Evolutionary conservation across 306 rosid genomes (phyloP).

Genomic region (Trichosanthes cucumerina): DNA sequence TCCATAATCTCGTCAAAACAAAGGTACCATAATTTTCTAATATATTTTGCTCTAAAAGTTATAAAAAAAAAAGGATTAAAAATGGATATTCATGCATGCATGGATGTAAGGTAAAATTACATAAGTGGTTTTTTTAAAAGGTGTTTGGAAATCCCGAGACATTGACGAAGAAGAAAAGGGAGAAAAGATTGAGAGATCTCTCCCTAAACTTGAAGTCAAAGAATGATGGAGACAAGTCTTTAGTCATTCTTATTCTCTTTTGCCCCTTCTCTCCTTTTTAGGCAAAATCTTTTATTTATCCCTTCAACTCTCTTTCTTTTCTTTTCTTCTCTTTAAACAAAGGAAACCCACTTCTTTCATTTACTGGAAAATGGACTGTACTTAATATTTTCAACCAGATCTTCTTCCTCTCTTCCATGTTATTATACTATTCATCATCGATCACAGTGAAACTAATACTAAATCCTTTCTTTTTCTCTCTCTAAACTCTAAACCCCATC

Average conservation of each 20-base stretch:
- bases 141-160: slow-evolving; percentile 11
- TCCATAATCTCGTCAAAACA: not conserved
- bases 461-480: not conserved
- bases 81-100: not conserved
- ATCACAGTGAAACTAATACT: slow-evolving; percentile 33
- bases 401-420: not conserved
- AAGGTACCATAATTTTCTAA: not conserved
- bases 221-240: slow-evolving; percentile 12
- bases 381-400: slow-evolving; percentile 5
- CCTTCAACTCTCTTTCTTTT: not conserved
- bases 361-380: slow-evolving; percentile 11
- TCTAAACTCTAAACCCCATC: not conserved
- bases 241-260: slow-evolving; percentile 1
- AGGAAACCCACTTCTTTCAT: not conserved
- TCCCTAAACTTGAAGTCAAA: slow-evolving; percentile 11
- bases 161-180: not conserved
- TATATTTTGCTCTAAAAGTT: not conserved
- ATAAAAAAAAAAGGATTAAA: not conserved
- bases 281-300: not conserved
- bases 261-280: slow-evolving; percentile 10
- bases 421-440: slow-evolving; percentile 15
- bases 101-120: not conserved
- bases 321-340: not conserved
- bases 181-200: slow-evolving; percentile 8
- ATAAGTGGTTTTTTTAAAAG: not conserved